Evolutionary conservation across 2,329 filamentous ascomycete species (phyloP), one percentile per base, ranked within the genome.

Genomic region (Monilinia laxa): DNA sequence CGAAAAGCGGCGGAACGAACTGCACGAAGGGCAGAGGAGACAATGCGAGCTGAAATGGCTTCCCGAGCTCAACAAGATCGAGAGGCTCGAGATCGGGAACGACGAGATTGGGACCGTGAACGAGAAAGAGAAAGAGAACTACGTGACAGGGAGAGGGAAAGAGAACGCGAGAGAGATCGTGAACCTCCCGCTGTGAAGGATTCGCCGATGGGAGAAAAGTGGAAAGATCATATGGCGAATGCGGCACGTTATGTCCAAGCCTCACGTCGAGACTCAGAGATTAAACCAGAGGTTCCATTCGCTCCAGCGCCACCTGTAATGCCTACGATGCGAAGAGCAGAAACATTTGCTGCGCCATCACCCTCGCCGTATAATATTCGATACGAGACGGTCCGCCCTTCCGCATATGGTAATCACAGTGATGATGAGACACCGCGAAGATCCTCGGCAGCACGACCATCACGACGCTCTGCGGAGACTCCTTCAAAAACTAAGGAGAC

Each of bases 201-300:
- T 67, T 47, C 68, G 70, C 31, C 63, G 25, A 63, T 74, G 47
- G 65, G 65, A 49, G 40, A 68, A 12, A 76, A 75, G 58, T 73
- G 71, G 71, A 70, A 69, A 38, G 63, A 69, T 23, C 72, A 74
- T 57, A 70, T 64, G 67, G 72, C 71, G 0, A 72, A 56, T 65
- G 74, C 74, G 38, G 69, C 68, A 31, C 67, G 73, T 57, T 77
- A 77, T 57, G 74, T 76, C 69, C 70, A 75, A 64, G 74, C 73
- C 68, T 70, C 74, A 42, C 70, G 70, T 45, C 65, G 67, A 62
- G 72, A 74, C 11, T 53, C 47, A 16, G 64, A 60, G 14, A 28
- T 51, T 11, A 66, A 66, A 38, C 63, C 63, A 51, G 64, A 62
- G 23, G 56, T 53, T 31, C 64, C 64, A 20, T 65, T 65, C 40